Base-by-base conservation (phyloP, 768 basidiomycete genomes). In the Suillus decipiens region DNA sequence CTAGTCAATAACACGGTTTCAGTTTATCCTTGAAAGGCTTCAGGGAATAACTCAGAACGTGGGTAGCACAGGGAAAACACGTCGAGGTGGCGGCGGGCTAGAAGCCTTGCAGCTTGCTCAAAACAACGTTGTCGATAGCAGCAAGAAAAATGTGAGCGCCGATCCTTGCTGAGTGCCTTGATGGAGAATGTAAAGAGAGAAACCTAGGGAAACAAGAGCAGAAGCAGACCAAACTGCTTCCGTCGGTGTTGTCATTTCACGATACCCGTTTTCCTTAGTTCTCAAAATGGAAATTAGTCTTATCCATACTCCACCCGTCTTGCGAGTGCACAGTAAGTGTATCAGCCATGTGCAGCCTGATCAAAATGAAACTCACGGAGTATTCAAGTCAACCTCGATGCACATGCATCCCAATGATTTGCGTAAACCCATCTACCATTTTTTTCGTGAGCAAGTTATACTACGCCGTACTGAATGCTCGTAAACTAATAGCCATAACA, bases 131-230 rank as follows among this genome's bases (percentile, higher is more conserved):
- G 37, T 57, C 24, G 56, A 57, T 57, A 28, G 17, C 17, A 5
- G 24, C 39, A 41, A 28, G 24, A 57, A 41, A 28, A 57, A 41
- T 28, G 28, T 28, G 39, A 28, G 28, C 17, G 56, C 39, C 39
- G 36, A 56, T 56, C 36, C 22, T 8, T 24, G 15, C 15, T 34
- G 22, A 34, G 28, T 19, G 60, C 37, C n/a, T 50, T 61, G 65
- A 39, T 57, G 55, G 48, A 43, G 60, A 61, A 39, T 10, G 39
- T 41, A 3, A 31, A 57, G 37, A 17, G 63, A 59, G 60, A 64
- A 51, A 51, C 50, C 50, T 19, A 31, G 48, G 12, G 48, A 50
- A 53, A 58, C 41, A 47, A 61, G 66, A 64, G 54, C 57, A 55
- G 50, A 48, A 53, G 39, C 34, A 34, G 36, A 50, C 31, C 17